Base-by-base conservation (phyloP, 768 basidiomycete genomes). In the Phylloporus sp. region DNA sequence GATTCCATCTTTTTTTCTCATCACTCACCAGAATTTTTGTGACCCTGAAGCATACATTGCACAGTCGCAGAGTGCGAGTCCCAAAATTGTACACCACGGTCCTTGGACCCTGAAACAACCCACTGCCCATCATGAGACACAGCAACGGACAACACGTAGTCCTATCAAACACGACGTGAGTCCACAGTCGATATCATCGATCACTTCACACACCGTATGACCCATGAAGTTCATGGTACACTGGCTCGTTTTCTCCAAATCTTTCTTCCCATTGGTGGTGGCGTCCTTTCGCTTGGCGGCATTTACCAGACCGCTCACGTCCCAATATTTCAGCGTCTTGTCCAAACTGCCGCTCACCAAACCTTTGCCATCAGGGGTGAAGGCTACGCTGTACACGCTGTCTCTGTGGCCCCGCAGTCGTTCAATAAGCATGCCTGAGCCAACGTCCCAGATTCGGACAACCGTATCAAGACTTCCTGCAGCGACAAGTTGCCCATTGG, bases 41-140 rank as follows among this genome's bases (percentile, higher is more conserved):
- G 75, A 11, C 65, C 83, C 64, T 97, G 94, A 26, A 99, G 73
- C 86, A 95, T 91, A 59, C 90, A 86, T 65, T 98, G 94, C 58
- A 92, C 85, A 33, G 82, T 78, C 32, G 81, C 84, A 11, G 76
- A 77, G 53, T 79, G 75, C 42, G 89, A 81, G 62, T 94, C 90
- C 84, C 89, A 91, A 63, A 95, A 92, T 65, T 94, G 90, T 45
- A 99, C 93, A 1, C 91, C 87, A 11, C 96, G 86, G 64, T 99
- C 96, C 70, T 97, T 97, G 28, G 83, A 85, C 42, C 96, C 95
- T 10, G 90, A 93, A 10, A 96, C 94, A 56, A 98, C 86, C 89
- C 92, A 86, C 54, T 89, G 82, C 50, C 90, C 90, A 66, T 97
- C 94, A 53, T 91, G 86, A 37, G 90, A 91, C 38, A 93, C 89